Base-by-base conservation (phyloP, 1,284 basidiomycete species). In the Ganoderma lingzhi region DNA sequence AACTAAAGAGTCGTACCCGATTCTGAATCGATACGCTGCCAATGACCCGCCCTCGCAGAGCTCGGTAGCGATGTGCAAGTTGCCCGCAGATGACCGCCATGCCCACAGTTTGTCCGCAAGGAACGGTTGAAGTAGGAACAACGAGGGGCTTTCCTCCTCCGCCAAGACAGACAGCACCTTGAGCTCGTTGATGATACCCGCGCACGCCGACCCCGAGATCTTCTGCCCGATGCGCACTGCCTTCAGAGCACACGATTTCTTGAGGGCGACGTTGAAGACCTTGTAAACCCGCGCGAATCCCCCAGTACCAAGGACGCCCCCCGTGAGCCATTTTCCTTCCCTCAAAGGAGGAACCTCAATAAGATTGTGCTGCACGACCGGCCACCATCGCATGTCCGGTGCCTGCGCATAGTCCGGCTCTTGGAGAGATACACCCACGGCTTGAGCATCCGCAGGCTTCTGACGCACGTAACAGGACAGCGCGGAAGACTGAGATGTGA, bases 21-120 rank as follows among this genome's bases (percentile, higher is more conserved):
- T 55, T 19, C 58, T 30, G 3, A 71, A 41, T 42, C 63, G 41
- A 42, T 76, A 75, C 2, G 32, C 58, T 8, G 60, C 61, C 28
- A 79, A 63, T 17, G 76, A 70, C 1, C 78, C 77, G 8, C 77
- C 77, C 1, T 70, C 68, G 60, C 76, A 78, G 23, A 73, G 65
- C 9, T 75, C 70, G 32, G 75, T 76, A 23, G 74, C 39, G 12
- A 80, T 75, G 65, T 76, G 73, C 10, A 78, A 62, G 64, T 73
- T 76, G 5, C 75, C 72, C 14, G 32, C 51, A 0, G 69, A 51
- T 4, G 76, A 75, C 14, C 64, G 67, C 78, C 78, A 79, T 2
- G 74, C 75, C 75, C 76, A 78, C 6, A 66, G 63, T 9, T 37
- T 42, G 23, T 63, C 62, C 9, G 42, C 32, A 17, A 70, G 32